These are phyloP conservation scores for Microbotryum saponariae DNA, from an alignment of 1,284 basidiomycete genomes.

Conservation along the genomic window DNA sequence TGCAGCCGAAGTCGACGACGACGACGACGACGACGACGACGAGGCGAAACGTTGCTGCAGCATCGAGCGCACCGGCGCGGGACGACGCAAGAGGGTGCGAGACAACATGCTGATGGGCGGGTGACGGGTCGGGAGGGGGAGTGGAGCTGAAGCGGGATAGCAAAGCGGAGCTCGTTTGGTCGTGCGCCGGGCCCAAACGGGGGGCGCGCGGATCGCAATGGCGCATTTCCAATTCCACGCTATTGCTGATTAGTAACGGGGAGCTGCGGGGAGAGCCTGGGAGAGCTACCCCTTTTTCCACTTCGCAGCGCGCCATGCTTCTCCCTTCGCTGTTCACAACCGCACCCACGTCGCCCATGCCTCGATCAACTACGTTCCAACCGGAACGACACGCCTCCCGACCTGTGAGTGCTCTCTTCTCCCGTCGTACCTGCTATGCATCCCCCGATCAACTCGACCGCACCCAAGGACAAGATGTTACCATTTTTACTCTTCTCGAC, in stretches of 20 bases:
- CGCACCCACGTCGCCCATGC: neutral
- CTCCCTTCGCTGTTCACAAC: neutral
- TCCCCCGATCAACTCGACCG: neutral
- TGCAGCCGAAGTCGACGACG: conserved; percentile 18
- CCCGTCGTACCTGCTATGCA: neutral
- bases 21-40: conserved; percentile 6
- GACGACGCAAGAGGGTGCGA: conserved; percentile 1
- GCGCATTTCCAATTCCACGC: neutral
- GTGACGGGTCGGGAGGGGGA: neutral
- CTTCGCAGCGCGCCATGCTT: neutral
- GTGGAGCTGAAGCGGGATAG: neutral
- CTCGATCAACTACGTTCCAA: neutral
- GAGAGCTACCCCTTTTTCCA: neutral
- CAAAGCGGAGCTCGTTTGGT: neutral
- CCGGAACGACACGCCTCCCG: too few relatives aligned
- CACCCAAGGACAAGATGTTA: too few relatives aligned
- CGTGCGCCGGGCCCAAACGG: neutral
- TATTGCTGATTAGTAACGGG: too few relatives aligned
- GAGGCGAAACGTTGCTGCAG: conserved; percentile 10
- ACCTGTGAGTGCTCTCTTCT: neutral
- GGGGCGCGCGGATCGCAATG: too few relatives aligned
- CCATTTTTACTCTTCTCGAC: neutral
- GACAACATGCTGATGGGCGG: conserved; percentile 3
- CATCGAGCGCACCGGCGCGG: neutral
- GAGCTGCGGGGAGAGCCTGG: too few relatives aligned